phyloP scores from a whole-genome alignment of 192 early-diverging fungal genomes.

The Fimicolochytrium jonesii region DNA sequence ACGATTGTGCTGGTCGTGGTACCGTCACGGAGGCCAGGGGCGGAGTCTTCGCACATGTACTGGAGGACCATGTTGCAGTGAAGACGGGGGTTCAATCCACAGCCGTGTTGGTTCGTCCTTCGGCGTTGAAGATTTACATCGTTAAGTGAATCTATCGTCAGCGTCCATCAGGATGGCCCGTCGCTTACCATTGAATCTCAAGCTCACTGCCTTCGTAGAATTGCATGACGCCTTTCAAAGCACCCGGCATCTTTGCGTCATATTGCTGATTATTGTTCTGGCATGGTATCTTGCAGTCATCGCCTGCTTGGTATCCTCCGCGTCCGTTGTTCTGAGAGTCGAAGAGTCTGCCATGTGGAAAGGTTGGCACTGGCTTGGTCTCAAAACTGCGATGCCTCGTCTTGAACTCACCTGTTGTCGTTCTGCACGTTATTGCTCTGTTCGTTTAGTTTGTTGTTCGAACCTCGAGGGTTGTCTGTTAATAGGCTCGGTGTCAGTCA shows the following conservation, averaged over 20 bases:
- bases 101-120: slow-evolving; percentile 32
- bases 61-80: slow-evolving; percentile 30
- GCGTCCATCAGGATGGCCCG: too few species aligned
- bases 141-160: too few species aligned
- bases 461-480: slow-evolving; percentile 34
- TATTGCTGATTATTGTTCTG: slow-evolving; percentile 20
- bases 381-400: neutral
- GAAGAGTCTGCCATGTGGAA: slow-evolving; percentile 18
- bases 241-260: slow-evolving; percentile 14
- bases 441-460: slow-evolving; percentile 39
- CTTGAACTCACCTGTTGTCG: slow-evolving; percentile 22
- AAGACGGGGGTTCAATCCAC: slow-evolving; percentile 13
- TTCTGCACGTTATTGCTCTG: slow-evolving; percentile 29
- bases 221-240: slow-evolving; percentile 30
- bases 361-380: neutral
- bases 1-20: slow-evolving; percentile 25
- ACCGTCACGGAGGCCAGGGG: slow-evolving; percentile 24
- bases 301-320: slow-evolving; percentile 36
- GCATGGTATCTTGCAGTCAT: slow-evolving; percentile 21
- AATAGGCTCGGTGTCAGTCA: neutral
- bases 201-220: slow-evolving; percentile 31
- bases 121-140: too few species aligned
- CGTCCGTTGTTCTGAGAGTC: slow-evolving; percentile 36
- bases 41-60: slow-evolving; percentile 31
- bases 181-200: slow-evolving; percentile 27